Evolutionary conservation across 148 eudicot genomes (phyloP).

Genomic region (Rhododendron griersonianum): DNA sequence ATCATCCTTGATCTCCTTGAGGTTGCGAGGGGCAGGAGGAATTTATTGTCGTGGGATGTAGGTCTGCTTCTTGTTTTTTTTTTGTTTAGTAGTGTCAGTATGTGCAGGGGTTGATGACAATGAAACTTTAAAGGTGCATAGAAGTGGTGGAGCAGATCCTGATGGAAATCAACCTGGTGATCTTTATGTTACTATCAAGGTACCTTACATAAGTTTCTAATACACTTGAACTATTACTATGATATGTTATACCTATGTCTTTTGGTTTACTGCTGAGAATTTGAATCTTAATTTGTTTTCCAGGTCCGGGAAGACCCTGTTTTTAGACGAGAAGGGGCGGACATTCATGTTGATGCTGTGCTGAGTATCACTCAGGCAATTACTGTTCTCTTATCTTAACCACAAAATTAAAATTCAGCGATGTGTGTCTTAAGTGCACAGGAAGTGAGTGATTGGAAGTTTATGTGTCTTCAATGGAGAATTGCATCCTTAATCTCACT

Average conservation of each 20-base stretch:
- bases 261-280: not conserved
- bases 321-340: conserved; percentile 84
- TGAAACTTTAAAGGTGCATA: conserved; percentile 62
- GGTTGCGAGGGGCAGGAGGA: not conserved
- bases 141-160: conserved; percentile 92
- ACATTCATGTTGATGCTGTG: conserved; percentile 85
- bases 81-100: not conserved
- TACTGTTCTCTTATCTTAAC: not conserved
- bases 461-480: not conserved
- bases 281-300: conserved; percentile 6
- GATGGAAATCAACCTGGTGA: conserved; percentile 90
- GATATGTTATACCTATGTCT: not conserved
- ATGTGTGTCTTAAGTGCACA: conserved; percentile 11
- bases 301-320: conserved; percentile 95
- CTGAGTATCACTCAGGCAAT: conserved; percentile 80
- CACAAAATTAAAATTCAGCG: not conserved
- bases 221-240: not conserved
- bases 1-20: not conserved
- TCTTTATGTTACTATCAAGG: conserved; percentile 76
- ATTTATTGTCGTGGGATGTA: not conserved
- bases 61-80: not conserved
- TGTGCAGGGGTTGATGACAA: conserved; percentile 68
- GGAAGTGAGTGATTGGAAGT: not conserved
- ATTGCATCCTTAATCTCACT: not conserved
- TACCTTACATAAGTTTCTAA: conserved; percentile 12